Evolutionary conservation across 2,329 filamentous ascomycete genomes (phyloP).

Genomic region (Talaromyces sp.): DNA sequence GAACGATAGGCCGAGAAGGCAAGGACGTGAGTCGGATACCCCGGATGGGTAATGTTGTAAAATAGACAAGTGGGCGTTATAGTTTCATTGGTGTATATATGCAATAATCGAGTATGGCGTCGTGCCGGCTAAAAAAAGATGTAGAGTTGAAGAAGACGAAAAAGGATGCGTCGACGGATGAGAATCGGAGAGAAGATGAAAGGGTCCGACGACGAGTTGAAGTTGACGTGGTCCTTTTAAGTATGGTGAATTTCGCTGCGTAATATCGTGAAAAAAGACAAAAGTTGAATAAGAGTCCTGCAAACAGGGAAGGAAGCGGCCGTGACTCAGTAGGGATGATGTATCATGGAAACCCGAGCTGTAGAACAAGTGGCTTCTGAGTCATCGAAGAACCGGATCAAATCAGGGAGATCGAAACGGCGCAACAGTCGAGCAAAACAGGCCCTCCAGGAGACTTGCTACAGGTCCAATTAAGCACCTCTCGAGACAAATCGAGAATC

Average conservation of each 20-base stretch:
- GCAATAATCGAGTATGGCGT: constrained; percentile 10
- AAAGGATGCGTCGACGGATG: constrained; percentile 8
- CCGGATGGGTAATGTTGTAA: constrained; percentile 23
- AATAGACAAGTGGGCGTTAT: constrained; percentile 35
- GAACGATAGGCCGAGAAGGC: constrained; percentile 20
- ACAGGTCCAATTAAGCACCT: constrained; percentile 14
- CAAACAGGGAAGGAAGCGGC: constrained; percentile 23
- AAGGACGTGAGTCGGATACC: constrained; percentile 23
- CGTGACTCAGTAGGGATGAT: constrained; percentile 25
- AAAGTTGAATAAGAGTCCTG: constrained; percentile 16
- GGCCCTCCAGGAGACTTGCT: constrained; percentile 13
- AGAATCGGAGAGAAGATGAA: constrained; percentile 11
- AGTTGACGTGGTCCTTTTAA: neutral
- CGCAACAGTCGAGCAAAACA: neutral
- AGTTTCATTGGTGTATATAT: constrained; percentile 33
- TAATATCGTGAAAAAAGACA: constrained; percentile 31
- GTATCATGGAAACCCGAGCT: constrained; percentile 13
- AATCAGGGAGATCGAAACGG: too few species aligned
- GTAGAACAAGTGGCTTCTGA: constrained; percentile 2
- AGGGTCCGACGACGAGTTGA: constrained; percentile 1
- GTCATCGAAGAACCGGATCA: constrained; percentile 2
- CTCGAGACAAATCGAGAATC: constrained; percentile 13
- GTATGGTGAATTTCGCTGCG: constrained; percentile 27
- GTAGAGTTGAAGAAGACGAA: constrained; percentile 4
- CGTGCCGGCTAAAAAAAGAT: constrained; percentile 19